Base-by-base conservation (phyloP, 768 basidiomycete species). In the Boletus patriciae region DNA sequence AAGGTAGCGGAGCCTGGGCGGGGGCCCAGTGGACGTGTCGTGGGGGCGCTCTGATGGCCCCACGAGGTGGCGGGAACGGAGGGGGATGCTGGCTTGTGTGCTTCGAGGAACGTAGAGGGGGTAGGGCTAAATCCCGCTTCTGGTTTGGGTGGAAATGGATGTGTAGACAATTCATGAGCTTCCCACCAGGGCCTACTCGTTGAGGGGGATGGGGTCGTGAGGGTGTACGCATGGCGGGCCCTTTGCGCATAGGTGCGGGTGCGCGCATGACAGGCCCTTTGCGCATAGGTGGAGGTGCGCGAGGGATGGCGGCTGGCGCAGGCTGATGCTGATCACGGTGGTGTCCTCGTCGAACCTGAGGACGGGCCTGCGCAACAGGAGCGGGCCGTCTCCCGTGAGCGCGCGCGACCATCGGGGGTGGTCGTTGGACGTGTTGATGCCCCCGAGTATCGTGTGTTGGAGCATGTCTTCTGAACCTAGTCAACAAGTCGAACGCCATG, bases 11-110 rank as follows among this genome's bases (percentile, higher is more conserved):
- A 2, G 66, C 68, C 50, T 69, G 67, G n/a, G 68, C 66, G 23
- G 67, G 67, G 2, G 64, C 68, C 67, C 67, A 69, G 55, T 69
- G 67, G 6, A 69, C 67, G 47, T 66, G 67, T 33, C 68, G 52
- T 36, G 66, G 51, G 21, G 59, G 65, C 11, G 52, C 33, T 43
- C 36, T 61, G 1, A 55, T 13, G 23, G 31, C 58, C 9, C 66
- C 63, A 31, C 63, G 63, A 54, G 67, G 68, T 7, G 63, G 61
- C 3, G 66, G 66, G 43, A 59, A 65, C 0, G 68, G 54, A 29
- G 66, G 68, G 2, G 41, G 57, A 8, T 47, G 57, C 1, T 59
- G 63, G 27, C 43, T 37, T 16, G 18, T 11, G 11, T 52, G 21
- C 42, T 57, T 70, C 25, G 54, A 25, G 8, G 52, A 15, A 36